Evolutionary conservation across 768 basidiomycete species (phyloP), one percentile per base, ranked within the genome.

Genomic region (Lanmaoa pseudosensibilis): DNA sequence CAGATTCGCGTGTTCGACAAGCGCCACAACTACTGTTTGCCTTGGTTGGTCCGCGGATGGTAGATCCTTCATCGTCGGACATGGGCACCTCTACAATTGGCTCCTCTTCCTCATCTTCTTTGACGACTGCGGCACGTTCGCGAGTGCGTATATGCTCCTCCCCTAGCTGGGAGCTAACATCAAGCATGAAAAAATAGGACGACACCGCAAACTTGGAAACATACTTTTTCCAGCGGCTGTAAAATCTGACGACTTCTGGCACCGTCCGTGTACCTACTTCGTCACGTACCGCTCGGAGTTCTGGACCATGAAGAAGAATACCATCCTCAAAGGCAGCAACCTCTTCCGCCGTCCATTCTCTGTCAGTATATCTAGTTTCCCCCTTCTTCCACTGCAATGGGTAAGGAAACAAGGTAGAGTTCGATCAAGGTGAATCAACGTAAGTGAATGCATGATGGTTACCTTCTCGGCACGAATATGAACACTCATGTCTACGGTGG

Each of bases 161-260:
- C 33, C 84, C 81, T 18, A 92, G 78, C 67, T 82, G 87, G 50
- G 74, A 71, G 65, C 90, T 92, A 62, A 43, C 21, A 55, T 40
- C 46, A 9, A 49, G 19, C 7, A 32, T 67, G 58, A 54, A 55
- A 59, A 52, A 51, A 55, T 16, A 46, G 52, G 43, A 56, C 19
- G 27, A 43, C 49, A 58, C 44, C 25, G 23, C 27, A 54, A 44
- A 25, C 58, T 44, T 19, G 7, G 15, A 54, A 19, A 60, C 73
- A 38, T 64, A 91, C 92, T 82, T 90, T 77, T 94, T 94, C 92
- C 92, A 94, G 57, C 83, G 86, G 4, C 85, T 88, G 63, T 90
- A 94, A 72, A 86, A 92, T 18, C 90, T 83, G 30, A 94, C 91
- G 7, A 92, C 83, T 65, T 94, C 92, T 30, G 82, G 77, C 65